phyloP scores from a whole-genome alignment of 768 basidiomycete species.

The Mycena alexandri region DNA sequence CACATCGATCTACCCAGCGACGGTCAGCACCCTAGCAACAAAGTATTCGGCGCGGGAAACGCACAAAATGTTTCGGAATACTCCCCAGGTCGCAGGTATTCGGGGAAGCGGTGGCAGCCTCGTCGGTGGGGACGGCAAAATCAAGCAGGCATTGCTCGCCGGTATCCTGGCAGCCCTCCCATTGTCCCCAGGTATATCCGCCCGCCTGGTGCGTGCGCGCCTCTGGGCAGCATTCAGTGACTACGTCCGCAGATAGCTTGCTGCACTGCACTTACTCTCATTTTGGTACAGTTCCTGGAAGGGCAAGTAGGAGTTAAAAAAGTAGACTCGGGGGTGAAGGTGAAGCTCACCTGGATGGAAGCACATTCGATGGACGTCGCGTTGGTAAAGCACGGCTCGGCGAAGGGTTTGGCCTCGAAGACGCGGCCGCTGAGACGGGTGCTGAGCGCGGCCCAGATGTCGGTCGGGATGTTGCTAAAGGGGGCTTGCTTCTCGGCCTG shows the following conservation, averaged over 20 bases:
- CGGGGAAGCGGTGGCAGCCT: conserved; percentile 43
- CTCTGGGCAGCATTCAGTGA: conserved; percentile 6
- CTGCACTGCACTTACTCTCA: conserved; percentile 23
- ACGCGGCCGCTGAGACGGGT: conserved; percentile 28
- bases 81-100: conserved; percentile 53
- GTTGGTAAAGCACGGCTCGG: conserved; percentile 33
- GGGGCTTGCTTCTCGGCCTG: conserved; percentile 23
- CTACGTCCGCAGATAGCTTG: neutral
- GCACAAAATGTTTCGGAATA: conserved; percentile 54
- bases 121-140: conserved; percentile 49
- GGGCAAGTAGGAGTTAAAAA: neutral
- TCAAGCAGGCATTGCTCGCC: conserved; percentile 63
- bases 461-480: conserved; percentile 16
- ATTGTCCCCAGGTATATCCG: conserved; percentile 57
- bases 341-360: conserved; percentile 16
- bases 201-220: conserved; percentile 34
- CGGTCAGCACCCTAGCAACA: conserved; percentile 17
- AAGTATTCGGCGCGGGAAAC: conserved; percentile 18
- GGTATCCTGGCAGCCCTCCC: conserved; percentile 67
- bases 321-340: neutral
- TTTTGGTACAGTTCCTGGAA: conserved; percentile 32
- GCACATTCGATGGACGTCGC: conserved; percentile 29
- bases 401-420: conserved; percentile 27
- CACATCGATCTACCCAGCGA: conserved; percentile 56
- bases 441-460: conserved; percentile 29